Conservation (phyloP, 305 asterid species). For the Solanum hybrid region DNA sequence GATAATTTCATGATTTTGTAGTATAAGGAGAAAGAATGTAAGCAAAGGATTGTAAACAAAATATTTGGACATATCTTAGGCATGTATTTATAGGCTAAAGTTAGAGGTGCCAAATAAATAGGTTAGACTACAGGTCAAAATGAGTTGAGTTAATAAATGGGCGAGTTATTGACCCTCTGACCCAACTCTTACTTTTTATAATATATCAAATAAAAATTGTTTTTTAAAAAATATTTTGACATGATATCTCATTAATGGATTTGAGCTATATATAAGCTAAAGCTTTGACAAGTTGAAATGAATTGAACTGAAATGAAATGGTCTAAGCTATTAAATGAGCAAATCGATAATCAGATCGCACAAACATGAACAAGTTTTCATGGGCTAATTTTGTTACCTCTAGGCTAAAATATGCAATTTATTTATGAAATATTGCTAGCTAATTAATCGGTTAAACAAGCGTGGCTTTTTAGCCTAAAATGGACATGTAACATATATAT, state of each 20-base stretch:
- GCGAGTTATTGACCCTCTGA: background rate
- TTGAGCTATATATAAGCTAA: background rate
- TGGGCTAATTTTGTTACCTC: background rate
- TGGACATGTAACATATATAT: background rate
- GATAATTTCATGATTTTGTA: background rate
- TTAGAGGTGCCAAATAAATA: background rate
- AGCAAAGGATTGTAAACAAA: background rate
- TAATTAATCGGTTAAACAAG: background rate
- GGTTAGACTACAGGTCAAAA: accelerated
- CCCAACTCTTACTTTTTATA: background rate
- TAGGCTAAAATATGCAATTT: background rate
- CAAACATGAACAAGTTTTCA: background rate
- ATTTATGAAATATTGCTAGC: background rate
- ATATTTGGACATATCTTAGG: background rate
- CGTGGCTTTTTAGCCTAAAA: background rate
- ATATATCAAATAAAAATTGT: background rate
- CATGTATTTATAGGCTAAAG: background rate
- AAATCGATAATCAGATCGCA: no score
- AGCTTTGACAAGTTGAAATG: background rate
- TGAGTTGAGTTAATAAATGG: background rate
- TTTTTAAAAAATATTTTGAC: no score
- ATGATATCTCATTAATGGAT: background rate
- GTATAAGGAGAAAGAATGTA: background rate
- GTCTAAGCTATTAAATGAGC: background rate
- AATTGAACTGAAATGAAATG: no score